These are phyloP conservation scores for Dryadomyces quercus-mongolicae DNA, from an alignment of 2,329 filamentous ascomycete species.

Conservation along the genomic window DNA sequence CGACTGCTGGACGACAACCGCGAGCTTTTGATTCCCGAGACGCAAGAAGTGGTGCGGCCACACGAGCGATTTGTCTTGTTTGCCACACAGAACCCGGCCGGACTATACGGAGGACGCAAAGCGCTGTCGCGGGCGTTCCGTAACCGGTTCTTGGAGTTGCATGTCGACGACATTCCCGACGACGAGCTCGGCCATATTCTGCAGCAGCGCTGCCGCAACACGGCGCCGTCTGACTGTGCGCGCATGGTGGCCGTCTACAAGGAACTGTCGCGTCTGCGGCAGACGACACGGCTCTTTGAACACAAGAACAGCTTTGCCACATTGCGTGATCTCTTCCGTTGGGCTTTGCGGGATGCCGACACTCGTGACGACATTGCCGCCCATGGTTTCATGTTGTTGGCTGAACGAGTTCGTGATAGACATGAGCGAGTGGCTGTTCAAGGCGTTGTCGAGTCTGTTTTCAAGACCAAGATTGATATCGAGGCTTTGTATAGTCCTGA, in stretches of 20 bases:
- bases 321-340: constrained; percentile 86
- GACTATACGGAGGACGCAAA: constrained; percentile 90
- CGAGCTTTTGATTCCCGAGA: constrained; percentile 91
- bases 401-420: constrained; percentile 82
- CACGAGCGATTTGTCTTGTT: constrained; percentile 97
- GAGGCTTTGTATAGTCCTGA: constrained; percentile 56
- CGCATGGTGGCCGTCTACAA: constrained; percentile 90
- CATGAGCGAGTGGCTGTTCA: constrained; percentile 81
- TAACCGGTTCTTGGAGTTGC: constrained; percentile 91
- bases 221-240: constrained; percentile 81
- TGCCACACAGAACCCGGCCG: constrained; percentile 92
- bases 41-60: constrained; percentile 83
- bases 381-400: constrained; percentile 93
- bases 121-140: constrained; percentile 87
- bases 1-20: constrained; percentile 91
- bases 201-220: constrained; percentile 71
- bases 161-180: constrained; percentile 96
- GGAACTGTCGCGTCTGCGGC: constrained; percentile 77
- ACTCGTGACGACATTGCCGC: constrained; percentile 77
- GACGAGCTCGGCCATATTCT: constrained; percentile 87
- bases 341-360: constrained; percentile 78
- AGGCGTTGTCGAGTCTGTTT: constrained; percentile 75
- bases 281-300: constrained; percentile 86
- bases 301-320: constrained; percentile 97
- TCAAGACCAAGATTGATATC: constrained; percentile 74